A percentile compares a stretch with the other conserved stretches of the same genome.
These are phyloP conservation scores for Brassica balearica DNA, from an alignment of 441 rosid genomes.

Conservation along the genomic window DNA sequence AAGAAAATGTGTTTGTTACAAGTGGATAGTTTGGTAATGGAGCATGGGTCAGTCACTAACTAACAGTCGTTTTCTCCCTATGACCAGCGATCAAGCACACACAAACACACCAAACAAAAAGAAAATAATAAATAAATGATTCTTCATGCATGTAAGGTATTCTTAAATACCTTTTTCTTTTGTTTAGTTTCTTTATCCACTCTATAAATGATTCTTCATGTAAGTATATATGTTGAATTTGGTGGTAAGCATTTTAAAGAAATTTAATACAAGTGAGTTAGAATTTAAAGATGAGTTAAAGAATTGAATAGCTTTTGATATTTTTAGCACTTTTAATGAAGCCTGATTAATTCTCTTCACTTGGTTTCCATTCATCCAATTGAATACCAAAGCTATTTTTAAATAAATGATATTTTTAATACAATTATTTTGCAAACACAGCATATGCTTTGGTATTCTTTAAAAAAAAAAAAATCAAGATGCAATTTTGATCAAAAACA, in stretches of 20 bases:
- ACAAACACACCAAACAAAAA: not conserved
- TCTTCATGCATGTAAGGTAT: not conserved
- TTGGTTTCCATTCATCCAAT: not conserved
- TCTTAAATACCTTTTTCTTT: conserved; percentile 12
- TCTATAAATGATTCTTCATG: not conserved
- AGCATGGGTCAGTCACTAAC: conserved; percentile 23
- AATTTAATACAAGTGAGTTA: too few species aligned
- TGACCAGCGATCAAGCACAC: not conserved
- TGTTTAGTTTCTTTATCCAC: not conserved
- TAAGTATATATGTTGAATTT: too few species aligned
- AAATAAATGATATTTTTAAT: too few species aligned
- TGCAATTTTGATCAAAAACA: not conserved
- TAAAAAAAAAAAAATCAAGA: not conserved
- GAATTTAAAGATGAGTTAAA: too few species aligned
- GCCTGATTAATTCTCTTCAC: not conserved
- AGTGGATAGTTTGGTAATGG: conserved; percentile 1
- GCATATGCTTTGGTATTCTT: not conserved
- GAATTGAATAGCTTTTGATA: not conserved
- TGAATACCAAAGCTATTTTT: not conserved
- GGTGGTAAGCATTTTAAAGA: too few species aligned
- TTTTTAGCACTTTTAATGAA: not conserved
- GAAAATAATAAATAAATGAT: not conserved
- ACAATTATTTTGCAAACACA: not conserved
- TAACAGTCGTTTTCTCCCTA: not conserved
- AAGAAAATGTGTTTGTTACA: not conserved